Percentiles rank a stretch among this genome's conserved stretches.
Evolutionary conservation across 176 grass and related monocot species (phyloP).

Genomic region (Cenchrus americanus): DNA sequence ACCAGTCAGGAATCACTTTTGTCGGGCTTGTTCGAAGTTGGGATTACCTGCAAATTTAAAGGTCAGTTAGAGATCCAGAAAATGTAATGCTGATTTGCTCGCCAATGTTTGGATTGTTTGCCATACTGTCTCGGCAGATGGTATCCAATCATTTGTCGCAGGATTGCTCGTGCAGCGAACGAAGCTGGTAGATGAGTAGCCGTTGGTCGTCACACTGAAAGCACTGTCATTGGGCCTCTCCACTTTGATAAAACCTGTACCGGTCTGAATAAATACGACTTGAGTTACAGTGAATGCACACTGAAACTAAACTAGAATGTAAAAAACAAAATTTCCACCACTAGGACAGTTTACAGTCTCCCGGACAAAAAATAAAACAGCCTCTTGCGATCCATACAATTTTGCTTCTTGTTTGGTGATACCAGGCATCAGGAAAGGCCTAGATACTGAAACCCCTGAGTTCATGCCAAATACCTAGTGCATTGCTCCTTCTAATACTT

Average conservation of each 20-base stretch:
- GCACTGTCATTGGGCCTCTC: slow-evolving; percentile 51
- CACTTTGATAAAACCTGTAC: slow-evolving; percentile 78
- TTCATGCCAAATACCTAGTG: not conserved
- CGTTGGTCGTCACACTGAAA: slow-evolving; percentile 22
- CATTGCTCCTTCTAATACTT: not conserved
- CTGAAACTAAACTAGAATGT: not conserved
- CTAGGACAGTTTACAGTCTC: not conserved
- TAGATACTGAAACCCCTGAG: not conserved
- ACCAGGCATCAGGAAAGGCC: slow-evolving; percentile 13
- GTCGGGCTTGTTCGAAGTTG: slow-evolving; percentile 75
- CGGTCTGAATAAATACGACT: slow-evolving; percentile 56
- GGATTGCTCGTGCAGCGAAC: slow-evolving; percentile 66
- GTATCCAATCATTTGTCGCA: slow-evolving; percentile 89
- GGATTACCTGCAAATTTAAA: slow-evolving; percentile 59
- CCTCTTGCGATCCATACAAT: not conserved
- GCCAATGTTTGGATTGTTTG: not conserved
- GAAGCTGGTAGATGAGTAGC: slow-evolving; percentile 41
- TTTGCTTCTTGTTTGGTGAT: not conserved
- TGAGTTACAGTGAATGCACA: not conserved
- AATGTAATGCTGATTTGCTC: not conserved
- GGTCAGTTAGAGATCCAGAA: not conserved
- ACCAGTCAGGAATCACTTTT: slow-evolving; percentile 63
- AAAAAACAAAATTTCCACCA: not conserved
- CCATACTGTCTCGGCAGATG: slow-evolving; percentile 67
- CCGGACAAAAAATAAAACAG: not conserved